Percentiles rank a stretch among this genome's conserved stretches.
phyloP scores from a whole-genome alignment of 805 yeast species.

The Wickerhamomyces bisporus region DNA sequence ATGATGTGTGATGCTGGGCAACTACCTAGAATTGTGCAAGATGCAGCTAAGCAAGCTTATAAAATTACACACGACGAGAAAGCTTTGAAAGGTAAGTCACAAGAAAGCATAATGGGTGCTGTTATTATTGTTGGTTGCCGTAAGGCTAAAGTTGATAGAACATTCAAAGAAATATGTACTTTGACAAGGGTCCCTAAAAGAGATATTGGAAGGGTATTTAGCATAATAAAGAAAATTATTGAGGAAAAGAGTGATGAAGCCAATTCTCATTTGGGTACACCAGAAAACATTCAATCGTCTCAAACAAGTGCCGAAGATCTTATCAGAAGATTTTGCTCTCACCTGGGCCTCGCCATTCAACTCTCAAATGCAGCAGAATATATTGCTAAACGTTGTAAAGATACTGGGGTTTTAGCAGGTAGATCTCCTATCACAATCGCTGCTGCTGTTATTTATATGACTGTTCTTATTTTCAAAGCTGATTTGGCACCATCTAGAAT shows the following conservation, averaged over 20 bases:
- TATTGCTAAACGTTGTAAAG: constrained; percentile 85
- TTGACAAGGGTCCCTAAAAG: constrained; percentile 89
- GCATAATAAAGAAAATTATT: constrained; percentile 69
- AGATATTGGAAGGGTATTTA: constrained; percentile 90
- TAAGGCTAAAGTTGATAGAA: constrained; percentile 88
- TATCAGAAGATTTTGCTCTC: constrained; percentile 94
- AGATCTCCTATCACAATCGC: constrained; percentile 96
- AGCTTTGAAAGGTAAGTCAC: constrained; percentile 82
- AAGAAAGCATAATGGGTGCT: constrained; percentile 94
- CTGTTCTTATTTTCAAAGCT: constrained; percentile 80
- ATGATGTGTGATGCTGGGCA: constrained; percentile 97
- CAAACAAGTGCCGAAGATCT: constrained; percentile 92
- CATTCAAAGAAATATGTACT: constrained; percentile 94
- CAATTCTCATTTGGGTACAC: constrained; percentile 20
- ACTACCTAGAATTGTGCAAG: constrained; percentile 91
- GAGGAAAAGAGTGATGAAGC: constrained; percentile 34
- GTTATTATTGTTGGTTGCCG: constrained; percentile 93
- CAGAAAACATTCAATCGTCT: constrained; percentile 54
- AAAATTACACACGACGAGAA: constrained; percentile 86
- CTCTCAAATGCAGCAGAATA: constrained; percentile 90
- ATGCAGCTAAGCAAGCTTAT: constrained; percentile 95
- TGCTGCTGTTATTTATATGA: constrained; percentile 94
- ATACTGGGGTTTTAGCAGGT: constrained; percentile 91
- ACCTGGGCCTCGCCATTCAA: constrained; percentile 78
- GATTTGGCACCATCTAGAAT: constrained; percentile 73